Conservation (phyloP, 352 stramenopile genomes). For the Pythium biforme region DNA sequence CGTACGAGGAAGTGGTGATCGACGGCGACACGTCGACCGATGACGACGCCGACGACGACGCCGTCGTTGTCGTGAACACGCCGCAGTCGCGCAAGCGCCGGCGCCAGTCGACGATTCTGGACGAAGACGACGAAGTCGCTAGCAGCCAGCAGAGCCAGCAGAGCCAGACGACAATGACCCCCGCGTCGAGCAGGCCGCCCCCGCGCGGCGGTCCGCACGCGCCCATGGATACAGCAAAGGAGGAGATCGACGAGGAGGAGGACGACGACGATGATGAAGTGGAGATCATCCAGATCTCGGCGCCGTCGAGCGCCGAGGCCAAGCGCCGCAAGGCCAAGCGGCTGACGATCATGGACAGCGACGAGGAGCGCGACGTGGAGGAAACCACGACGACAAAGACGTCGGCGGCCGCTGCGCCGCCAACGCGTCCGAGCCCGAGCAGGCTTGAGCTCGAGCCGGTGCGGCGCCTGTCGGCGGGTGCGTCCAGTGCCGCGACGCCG, state of each 20-base stretch:
- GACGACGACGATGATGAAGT: conserved; percentile 58
- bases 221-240: not conserved
- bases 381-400: not conserved
- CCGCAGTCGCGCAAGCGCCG: conserved; percentile 63
- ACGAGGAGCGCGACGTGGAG: conserved; percentile 26
- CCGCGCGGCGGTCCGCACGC: not conserved
- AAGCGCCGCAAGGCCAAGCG: conserved; percentile 28
- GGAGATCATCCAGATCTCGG: conserved; percentile 41
- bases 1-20: conserved; percentile 68
- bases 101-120: conserved; percentile 49
- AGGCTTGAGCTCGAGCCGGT: conserved; percentile 21
- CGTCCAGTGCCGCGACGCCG: no score
- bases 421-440: not conserved
- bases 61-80: conserved; percentile 53
- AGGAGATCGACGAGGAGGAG: conserved; percentile 26
- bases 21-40: conserved; percentile 55
- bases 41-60: conserved; percentile 46
- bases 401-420: no score
- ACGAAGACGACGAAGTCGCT: conserved; percentile 55
- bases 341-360: conserved; percentile 51
- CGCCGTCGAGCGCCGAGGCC: conserved; percentile 28
- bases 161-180: not conserved
- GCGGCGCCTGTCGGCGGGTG: conserved; percentile 6
- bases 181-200: not conserved
- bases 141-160: no score